Base-by-base conservation (phyloP, 495 filamentous ascomycete species). In the Hyaloscypha hepaticicola region DNA sequence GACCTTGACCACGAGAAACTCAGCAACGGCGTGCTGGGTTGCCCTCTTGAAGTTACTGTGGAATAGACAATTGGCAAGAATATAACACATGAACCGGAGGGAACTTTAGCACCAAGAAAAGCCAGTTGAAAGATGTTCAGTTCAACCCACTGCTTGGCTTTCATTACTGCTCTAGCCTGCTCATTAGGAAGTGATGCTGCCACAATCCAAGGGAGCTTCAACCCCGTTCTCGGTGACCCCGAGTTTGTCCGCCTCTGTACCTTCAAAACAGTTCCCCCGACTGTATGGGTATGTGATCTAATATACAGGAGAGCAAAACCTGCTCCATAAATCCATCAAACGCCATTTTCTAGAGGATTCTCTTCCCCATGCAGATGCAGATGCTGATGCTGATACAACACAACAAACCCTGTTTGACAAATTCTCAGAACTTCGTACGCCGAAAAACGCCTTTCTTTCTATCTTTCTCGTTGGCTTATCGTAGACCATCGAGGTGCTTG, bases 211-310 rank as follows among this genome's bases (percentile, higher is more conserved):
- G 5, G 12, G 38, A 45, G 11, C 38, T 16, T 4, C 12, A 14
- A 45, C 38, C 19, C 5, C 11, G 16, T 11, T 19, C 38, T 45
- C 38, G 38, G 38, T 19, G 38, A 45, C 0, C 11, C 38, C 9
- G 38, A 33, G 19, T 19, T 45, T 19, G 38, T 45, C 38, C 50
- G 19, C 1, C 50, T 26, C 50, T 21, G 24, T 9, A 53, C 16
- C 60, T 22, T 51, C 58, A 64, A 55, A 19, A 70, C 68, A 61
- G 60, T 60, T 21, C 41, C 24, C 25, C 8, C 16, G 41, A 66
- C 60, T 63, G 67, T 59, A 61, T n/a, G 65, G 62, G 66, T 66
- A 66, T 64, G 59, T 63, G 11, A 60, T 62, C n/a, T 65, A 66
- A 61, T 64, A 52, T 66, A 71, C 60, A 67, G 34, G 33, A 61